Evolutionary conservation across 306 rosid species (phyloP), one percentile per base, ranked within the genome.

Genomic region (Ormosia emarginata): DNA sequence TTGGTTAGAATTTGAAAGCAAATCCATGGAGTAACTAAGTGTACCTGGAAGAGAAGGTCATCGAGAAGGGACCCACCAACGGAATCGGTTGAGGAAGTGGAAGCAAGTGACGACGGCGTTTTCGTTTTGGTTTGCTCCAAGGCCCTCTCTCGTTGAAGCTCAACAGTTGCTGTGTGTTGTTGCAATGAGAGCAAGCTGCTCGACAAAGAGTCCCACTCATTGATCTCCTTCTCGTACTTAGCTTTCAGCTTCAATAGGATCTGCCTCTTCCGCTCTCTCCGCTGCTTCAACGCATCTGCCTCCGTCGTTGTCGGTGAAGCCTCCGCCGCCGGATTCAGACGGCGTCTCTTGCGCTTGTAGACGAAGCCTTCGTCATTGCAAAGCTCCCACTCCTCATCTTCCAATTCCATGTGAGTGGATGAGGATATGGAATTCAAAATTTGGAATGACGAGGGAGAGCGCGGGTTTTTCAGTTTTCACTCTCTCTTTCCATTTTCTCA

Each of bases 301-400:
- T 7, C 83, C 55, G 9, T 2, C 39, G 14, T 14, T 30, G 59
- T 2, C 24, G 24, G 1, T 24, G 24, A 24, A 24, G 12, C 15
- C 9, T 52, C 67, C 14, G 70, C 15, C 12, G 58, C 12, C 7
- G 90, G 67, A 55, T 85, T 82, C 7, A 82, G 75, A 1, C 86
- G 82, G 76, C 85, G 91, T 82, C 85, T 85, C 85, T 87, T 91
- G 76, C 91, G 91, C 81, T 87, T 89, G 91, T 80, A 93, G 86
- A 93, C 88, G 86, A 93, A 91, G 68, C 94, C 94, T 40, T 90
- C 95, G 78, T 92, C 91, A 89, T 84, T 83, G 83, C 84, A 74
- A 82, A 93, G 89, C 72, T 93, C 94, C 97, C 95, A 93, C 1
- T 79, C 87, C 34, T 85, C 93, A n/a, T 83, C 86, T 30, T 77